These are phyloP conservation scores for Coemansia sp. DNA, from an alignment of 192 early-diverging fungal species.

Conservation along the genomic window DNA sequence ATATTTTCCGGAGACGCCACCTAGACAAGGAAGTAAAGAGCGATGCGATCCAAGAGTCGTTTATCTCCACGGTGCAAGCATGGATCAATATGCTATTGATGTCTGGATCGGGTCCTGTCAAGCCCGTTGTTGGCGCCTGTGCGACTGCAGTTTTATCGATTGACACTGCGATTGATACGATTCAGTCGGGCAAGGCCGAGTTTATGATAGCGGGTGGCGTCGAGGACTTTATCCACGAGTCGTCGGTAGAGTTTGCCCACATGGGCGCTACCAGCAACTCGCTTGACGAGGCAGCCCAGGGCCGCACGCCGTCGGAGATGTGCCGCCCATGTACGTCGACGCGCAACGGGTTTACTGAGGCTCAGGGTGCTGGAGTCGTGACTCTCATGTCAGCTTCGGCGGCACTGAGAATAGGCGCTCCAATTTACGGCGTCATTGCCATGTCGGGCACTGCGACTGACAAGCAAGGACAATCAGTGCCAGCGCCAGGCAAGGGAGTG, in stretches of 20 bases:
- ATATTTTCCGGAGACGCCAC: conserved; percentile 80
- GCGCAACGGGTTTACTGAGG: conserved; percentile 90
- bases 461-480: conserved; percentile 90
- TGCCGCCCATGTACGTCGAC: conserved; percentile 88
- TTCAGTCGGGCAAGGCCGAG: conserved; percentile 86
- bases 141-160: conserved; percentile 90
- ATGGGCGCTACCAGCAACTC: conserved; percentile 93
- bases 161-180: conserved; percentile 86
- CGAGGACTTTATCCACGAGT: conserved; percentile 89
- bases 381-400: conserved; percentile 84
- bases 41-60: conserved; percentile 62
- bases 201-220: conserved; percentile 87
- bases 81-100: conserved; percentile 95
- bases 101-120: conserved; percentile 88
- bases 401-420: conserved; percentile 87
- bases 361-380: conserved; percentile 85
- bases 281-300: conserved; percentile 79
- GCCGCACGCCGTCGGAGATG: conserved; percentile 87
- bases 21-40: conserved; percentile 55
- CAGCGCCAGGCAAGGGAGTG: conserved; percentile 91
- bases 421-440: conserved; percentile 87
- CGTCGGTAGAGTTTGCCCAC: conserved; percentile 89
- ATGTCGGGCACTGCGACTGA: conserved; percentile 87
- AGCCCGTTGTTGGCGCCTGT: conserved; percentile 74
- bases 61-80: conserved; percentile 94